Base-by-base conservation (phyloP, 139 green algal genomes). In the Tetradesmus obliquus region DNA sequence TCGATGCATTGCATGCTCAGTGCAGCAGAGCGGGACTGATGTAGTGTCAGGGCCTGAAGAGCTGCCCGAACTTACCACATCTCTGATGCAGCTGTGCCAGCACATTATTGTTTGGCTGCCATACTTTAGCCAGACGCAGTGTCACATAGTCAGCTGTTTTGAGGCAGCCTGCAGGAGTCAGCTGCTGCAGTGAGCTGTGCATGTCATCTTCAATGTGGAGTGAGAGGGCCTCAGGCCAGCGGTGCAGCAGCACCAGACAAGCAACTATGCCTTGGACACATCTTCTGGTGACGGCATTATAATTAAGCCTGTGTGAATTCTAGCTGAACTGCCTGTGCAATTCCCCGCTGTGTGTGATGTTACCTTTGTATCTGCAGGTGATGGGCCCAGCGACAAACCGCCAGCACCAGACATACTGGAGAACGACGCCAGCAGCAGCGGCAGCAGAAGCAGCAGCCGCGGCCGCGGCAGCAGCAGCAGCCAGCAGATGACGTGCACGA, bases 351-450 rank as follows among this genome's bases (percentile, higher is more conserved):
- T 76, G 66, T 66, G 57, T 24, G 66, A 13, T 13, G 15, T 24
- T 45, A 45, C 32, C 32, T 5, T n/a, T 4, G 5, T 3, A 76
- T 24, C 66, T 76, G 5, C 66, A 76, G 66, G 66, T 19, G 12
- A 5, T 24, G 66, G 5, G 76, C 76, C 24, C 76, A 82, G n/a
- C n/a, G 84, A 87, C 51, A 54, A 55, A 17, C 82, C 82, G 1
- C 82, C 84, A 58, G 84, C 84, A 57, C 84, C 84, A 1, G 84
- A 88, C 84, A n/a, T 88, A 20, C 57, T 88, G 54, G 84, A 76
- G 8, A 76, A 76, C 5, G 17, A 24, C 15, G 3, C 66, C 66
- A 76, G 17, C 66, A 76, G 66, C 66, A 76, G 66, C 66, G 5
- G 66, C 17, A 24, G 57, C 7, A 66, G 57, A 66, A 76, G 22